Evolutionary conservation across 108 stramenopile genomes (phyloP), one percentile per base, ranked within the genome.

Genomic region (Nannochloropsis salina): DNA sequence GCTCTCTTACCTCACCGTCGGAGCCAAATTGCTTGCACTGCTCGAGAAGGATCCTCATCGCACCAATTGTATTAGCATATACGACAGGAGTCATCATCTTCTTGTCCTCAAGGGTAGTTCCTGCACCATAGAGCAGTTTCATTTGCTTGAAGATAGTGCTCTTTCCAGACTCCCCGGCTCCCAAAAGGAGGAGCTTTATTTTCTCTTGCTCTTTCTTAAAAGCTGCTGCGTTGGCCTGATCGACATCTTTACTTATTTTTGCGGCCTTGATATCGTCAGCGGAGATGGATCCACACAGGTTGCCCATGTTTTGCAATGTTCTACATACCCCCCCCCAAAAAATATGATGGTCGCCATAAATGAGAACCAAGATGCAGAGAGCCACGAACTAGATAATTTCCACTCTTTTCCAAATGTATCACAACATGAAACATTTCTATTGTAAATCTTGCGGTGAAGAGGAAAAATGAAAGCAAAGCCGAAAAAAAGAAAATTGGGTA

Each of bases 141-240:
- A 92, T 92, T 85, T 98, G 97, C 91, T 98, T 99, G 83, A 98
- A 96, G 45, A 98, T 96, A 8, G 99, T 99, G 45, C 95, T 95
- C 90, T 99, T 99, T 42, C 99, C 99, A 74, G 96, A 97, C 90
- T 99, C 98, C 42, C 98, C 99, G 10, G 99, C 97, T 9, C 99
- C 99, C 18, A 99, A 91, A 80, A 99, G 89, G n/a, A 99, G 91
- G 84, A 99, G 93, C 92, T 99, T 99, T 85, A 98, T 92, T 86
- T 93, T 92, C 85, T 92, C 88, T 45, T 91, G 88, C 88, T 91
- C 91, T 87, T 88, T 90, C 80, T 89, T 86, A 42, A 81, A 89
- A 6, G 89, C 79, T 43, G 43, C 82, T 11, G 43, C 85, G 20
- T 86, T 88, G 9, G 85, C 89, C 9, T 83, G 44, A 15, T 88